phyloP scores from a whole-genome alignment of 1,284 basidiomycete genomes.

The Puccinia polysora region DNA sequence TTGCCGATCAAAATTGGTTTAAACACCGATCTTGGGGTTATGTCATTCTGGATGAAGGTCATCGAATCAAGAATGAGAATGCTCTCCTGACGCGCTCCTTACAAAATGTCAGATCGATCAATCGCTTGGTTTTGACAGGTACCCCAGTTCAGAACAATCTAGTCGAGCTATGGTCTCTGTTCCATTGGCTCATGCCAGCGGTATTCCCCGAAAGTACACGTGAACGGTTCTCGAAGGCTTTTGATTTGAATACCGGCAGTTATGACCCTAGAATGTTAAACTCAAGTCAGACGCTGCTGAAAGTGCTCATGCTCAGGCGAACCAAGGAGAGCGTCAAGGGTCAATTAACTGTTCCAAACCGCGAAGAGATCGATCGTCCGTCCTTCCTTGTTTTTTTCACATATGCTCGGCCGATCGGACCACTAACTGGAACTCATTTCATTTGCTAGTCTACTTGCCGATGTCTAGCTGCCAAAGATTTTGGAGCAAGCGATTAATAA shows the following conservation, averaged over 20 bases:
- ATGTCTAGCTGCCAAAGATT: slow-evolving; percentile 62
- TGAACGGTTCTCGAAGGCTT: slow-evolving; percentile 58
- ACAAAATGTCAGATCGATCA: slow-evolving; percentile 58
- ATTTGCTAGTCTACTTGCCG: slow-evolving; percentile 49
- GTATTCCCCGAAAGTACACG: slow-evolving; percentile 59
- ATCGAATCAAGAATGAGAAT: slow-evolving; percentile 61
- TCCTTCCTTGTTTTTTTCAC: slow-evolving; percentile 49
- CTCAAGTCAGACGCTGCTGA: slow-evolving; percentile 58
- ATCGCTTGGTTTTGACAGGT: slow-evolving; percentile 61
- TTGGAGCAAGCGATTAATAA: slow-evolving; percentile 61
- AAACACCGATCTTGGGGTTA: slow-evolving; percentile 61
- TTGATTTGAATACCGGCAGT: slow-evolving; percentile 58
- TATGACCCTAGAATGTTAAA: slow-evolving; percentile 59
- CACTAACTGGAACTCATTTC: no score
- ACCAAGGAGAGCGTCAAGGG: slow-evolving; percentile 59
- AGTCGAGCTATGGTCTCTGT: slow-evolving; percentile 55
- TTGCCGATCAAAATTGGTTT: slow-evolving; percentile 59
- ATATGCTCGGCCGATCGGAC: background rate
- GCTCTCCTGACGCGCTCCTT: slow-evolving; percentile 57
- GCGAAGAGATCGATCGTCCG: slow-evolving; percentile 58
- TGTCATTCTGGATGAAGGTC: slow-evolving; percentile 63
- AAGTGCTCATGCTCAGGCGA: slow-evolving; percentile 61
- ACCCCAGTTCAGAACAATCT: slow-evolving; percentile 65
- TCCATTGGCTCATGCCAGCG: slow-evolving; percentile 57
- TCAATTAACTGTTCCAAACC: slow-evolving; percentile 59